Base-by-base conservation (phyloP, 495 filamentous ascomycete species). In the Pseudoneurospora amorphoporcata region DNA sequence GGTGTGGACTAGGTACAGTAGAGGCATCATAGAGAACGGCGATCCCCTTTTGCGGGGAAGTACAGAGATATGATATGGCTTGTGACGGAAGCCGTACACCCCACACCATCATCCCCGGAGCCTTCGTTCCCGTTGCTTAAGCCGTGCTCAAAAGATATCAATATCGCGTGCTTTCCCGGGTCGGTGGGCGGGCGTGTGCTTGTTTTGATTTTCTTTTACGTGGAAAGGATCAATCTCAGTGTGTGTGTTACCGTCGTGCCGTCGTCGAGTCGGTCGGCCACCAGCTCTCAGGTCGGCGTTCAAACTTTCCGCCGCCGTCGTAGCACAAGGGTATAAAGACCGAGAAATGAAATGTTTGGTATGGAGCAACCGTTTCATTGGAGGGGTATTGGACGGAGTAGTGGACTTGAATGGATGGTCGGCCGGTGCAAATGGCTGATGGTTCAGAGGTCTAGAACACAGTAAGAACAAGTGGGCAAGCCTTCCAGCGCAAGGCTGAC, bases 401-500 rank as follows among this genome's bases (percentile, higher is more conserved):
- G 39, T 72, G 38, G 58, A 39, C 19, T 71, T 23, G 37, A 42
- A 68, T 58, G 73, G 43, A 72, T 72, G 40, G 72, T 61, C 68
- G 35, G n/a, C 29, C 19, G 29, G 38, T 14, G 71, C 19, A 53
- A 29, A 68, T 68, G 42, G 16, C 71, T 58, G 72, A 72, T 74
- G 17, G 19, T 40, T 40, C 32, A n/a, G 40, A 17, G 71, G 69
- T 75, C 73, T 75, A 75, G 77, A 75, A 73, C 74, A 17, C 16
- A n/a, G 17, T 16, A 14, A 41, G n/a, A 39, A 41, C 37, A 53
- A 38, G 14, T 68, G 38, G 19, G 29, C 12, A 53, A 40, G 38
- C 53, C 39, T 42, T 23, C 29, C 43, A 58, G 42, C 19, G 72
- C 76, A 78, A 77, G 76, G 76, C 77, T 78, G 76, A 73, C 71